phyloP scores from a whole-genome alignment of 108 stramenopile genomes.

The Epipyxis sp. region DNA sequence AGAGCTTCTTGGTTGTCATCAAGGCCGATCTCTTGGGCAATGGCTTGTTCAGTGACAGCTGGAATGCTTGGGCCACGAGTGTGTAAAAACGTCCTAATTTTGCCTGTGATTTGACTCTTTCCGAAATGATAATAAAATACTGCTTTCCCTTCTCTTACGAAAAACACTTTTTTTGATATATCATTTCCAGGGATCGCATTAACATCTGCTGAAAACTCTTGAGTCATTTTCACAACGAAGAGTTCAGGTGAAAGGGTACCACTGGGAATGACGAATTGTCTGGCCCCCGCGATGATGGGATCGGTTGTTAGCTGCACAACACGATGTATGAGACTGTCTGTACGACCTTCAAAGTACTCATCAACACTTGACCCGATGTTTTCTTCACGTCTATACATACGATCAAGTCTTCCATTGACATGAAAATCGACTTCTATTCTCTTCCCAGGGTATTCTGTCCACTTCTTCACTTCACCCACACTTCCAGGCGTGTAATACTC shows the following conservation, averaged over 20 bases:
- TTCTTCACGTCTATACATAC: constrained; percentile 50
- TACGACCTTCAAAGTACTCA: constrained; percentile 48
- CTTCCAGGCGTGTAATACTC: constrained; percentile 64
- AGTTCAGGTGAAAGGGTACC: constrained; percentile 29
- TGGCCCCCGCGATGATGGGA: not conserved
- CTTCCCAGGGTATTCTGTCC: constrained; percentile 32
- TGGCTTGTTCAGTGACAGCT: not conserved
- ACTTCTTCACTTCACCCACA: not conserved
- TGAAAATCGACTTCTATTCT: constrained; percentile 53
- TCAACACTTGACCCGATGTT: constrained; percentile 52
- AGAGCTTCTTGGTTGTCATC: constrained; percentile 33
- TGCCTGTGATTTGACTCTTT: not conserved
- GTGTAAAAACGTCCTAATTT: constrained; percentile 12
- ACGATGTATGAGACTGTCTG: constrained; percentile 48
- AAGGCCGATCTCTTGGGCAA: not conserved
- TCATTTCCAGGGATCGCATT: constrained; percentile 41
- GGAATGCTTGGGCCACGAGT: not conserved
- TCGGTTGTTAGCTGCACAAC: constrained; percentile 26
- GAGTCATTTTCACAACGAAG: constrained; percentile 46
- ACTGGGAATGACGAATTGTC: constrained; percentile 27
- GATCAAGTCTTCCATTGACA: constrained; percentile 57
- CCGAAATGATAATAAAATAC: constrained; percentile 53
- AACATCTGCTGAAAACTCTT: constrained; percentile 51
- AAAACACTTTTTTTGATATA: constrained; percentile 56
- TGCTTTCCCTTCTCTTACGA: constrained; percentile 50